Evolutionary conservation across 75 land plant genomes (phyloP), one percentile per base, ranked within the genome.

Genomic region (Pinus tabuliformis): DNA sequence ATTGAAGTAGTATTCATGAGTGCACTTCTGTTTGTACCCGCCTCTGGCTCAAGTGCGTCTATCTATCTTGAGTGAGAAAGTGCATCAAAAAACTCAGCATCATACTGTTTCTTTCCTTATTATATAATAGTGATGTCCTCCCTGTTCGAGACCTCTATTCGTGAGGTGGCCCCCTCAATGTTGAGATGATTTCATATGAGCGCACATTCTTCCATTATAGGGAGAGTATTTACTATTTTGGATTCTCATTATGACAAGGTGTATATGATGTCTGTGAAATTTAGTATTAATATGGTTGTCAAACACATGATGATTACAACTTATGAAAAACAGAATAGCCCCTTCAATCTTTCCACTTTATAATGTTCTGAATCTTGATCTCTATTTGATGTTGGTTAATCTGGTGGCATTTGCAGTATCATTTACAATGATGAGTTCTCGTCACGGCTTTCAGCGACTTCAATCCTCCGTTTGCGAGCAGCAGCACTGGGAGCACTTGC

Each of bases 351-450:
- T 68, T 42, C 22, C 3, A 68, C 22, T 68, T 42, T 39, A 39
- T 68, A 68, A 20, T 42, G 14, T n/a, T 49, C 11, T 49, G 54
- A 49, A 49, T 49, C 36, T 68, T 68, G 14, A n/a, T 45, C 22
- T 18, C 20, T n/a, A n/a, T n/a, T 36, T 9, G 9, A 0, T 42
- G 18, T 68, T 49, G 54, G 2, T 49, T 68, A 39, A 68, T n/a
- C 42, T 3, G 49, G n/a, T 42, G 12, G 49, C n/a, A 81, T 30
- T 26, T 86, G 85, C 98, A 96, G 99, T 77, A 86, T 96, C 81
- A 80, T 96, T 58, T 87, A 86, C 76, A 85, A 92, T 78, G 92
- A 91, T 81, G 99, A 96, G 75, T 96, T 92, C 71, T 90, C 99
- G 5, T 71, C 99, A 20, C 86, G 98, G 37, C 88, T 96, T 59